phyloP scores from a whole-genome alignment of 2,329 filamentous ascomycete species.

The Sphaerulina musiva region DNA sequence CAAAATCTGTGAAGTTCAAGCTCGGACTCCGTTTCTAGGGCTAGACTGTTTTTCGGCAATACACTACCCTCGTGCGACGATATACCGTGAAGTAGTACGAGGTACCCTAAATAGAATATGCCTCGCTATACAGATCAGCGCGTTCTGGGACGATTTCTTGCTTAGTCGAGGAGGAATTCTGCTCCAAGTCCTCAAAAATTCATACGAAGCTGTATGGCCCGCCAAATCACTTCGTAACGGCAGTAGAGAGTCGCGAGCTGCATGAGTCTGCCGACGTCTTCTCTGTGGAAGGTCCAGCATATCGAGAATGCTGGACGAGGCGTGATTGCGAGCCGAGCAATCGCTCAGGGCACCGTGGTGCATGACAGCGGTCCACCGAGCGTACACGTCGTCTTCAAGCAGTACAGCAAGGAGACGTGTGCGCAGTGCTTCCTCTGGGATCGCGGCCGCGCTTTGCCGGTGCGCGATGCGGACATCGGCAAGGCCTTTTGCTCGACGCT shows the following conservation, averaged over 20 bases:
- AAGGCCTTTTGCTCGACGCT: constrained; percentile 40
- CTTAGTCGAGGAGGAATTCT: too few relatives aligned
- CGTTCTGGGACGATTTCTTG: too few relatives aligned
- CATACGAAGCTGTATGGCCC: too few relatives aligned
- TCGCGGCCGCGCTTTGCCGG: constrained; percentile 37
- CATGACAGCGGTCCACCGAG: constrained; percentile 36
- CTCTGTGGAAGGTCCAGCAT: constrained; percentile 35
- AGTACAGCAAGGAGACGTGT: constrained; percentile 46
- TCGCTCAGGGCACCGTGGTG: constrained; percentile 35
- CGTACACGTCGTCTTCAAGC: constrained; percentile 39
- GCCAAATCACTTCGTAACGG: background rate
- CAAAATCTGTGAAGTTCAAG: background rate
- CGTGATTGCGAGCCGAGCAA: constrained; percentile 37
- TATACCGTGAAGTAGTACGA: too few relatives aligned
- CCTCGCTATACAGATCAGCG: too few relatives aligned
- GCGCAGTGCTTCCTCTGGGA: constrained; percentile 44
- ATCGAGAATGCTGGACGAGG: constrained; percentile 42
- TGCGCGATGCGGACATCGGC: constrained; percentile 36
- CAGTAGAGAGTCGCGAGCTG: background rate
- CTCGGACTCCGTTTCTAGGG: background rate
- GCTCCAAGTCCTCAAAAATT: too few relatives aligned
- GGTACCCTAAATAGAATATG: too few relatives aligned
- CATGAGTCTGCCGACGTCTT: constrained; percentile 9
- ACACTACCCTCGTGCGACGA: too few relatives aligned
- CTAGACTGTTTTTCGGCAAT: too few relatives aligned